These are phyloP conservation scores for Dendrostoma leiphaemia DNA, from an alignment of 2,329 filamentous ascomycete species.

Conservation along the genomic window DNA sequence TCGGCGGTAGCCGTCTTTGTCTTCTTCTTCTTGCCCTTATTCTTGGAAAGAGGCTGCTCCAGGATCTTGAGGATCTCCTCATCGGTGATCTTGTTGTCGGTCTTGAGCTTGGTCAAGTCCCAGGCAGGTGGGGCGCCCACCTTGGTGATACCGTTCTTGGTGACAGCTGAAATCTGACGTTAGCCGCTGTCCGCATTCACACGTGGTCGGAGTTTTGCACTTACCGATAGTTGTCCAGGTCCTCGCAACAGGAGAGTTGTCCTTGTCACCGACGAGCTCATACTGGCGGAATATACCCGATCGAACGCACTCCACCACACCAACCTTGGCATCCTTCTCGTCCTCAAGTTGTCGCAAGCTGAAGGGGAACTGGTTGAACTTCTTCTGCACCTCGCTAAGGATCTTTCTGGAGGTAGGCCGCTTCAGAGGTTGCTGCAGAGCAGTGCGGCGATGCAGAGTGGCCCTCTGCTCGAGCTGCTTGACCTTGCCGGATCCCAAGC, in stretches of 20 bases:
- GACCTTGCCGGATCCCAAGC: constrained; percentile 87
- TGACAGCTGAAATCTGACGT: constrained; percentile 66
- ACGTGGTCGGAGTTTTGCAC: constrained; percentile 30
- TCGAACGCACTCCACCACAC: constrained; percentile 93
- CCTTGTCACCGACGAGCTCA: constrained; percentile 93
- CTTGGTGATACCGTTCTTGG: constrained; percentile 93
- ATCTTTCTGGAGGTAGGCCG: constrained; percentile 89
- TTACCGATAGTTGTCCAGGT: constrained; percentile 90
- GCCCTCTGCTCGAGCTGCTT: constrained; percentile 86
- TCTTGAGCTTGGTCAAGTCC: constrained; percentile 81
- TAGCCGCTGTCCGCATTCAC: constrained; percentile 20
- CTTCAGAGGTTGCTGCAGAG: constrained; percentile 90
- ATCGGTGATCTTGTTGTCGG: constrained; percentile 96
- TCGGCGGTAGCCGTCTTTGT: constrained; percentile 47
- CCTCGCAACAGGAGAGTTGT: constrained; percentile 78
- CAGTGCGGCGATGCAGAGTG: constrained; percentile 90
- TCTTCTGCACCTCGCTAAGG: constrained; percentile 92
- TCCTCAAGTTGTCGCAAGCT: constrained; percentile 95
- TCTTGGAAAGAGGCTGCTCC: constrained; percentile 80
- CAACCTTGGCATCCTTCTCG: constrained; percentile 92
- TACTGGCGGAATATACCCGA: constrained; percentile 92
- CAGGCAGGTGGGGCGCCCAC: constrained; percentile 73
- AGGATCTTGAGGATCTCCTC: constrained; percentile 95
- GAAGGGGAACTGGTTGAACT: constrained; percentile 97
- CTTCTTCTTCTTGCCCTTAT: constrained; percentile 92